Percentiles rank a stretch among this genome's conserved stretches.
phyloP scores from a whole-genome alignment of 2,329 filamentous ascomycete species.

The Exophiala phaeomuriformis region DNA sequence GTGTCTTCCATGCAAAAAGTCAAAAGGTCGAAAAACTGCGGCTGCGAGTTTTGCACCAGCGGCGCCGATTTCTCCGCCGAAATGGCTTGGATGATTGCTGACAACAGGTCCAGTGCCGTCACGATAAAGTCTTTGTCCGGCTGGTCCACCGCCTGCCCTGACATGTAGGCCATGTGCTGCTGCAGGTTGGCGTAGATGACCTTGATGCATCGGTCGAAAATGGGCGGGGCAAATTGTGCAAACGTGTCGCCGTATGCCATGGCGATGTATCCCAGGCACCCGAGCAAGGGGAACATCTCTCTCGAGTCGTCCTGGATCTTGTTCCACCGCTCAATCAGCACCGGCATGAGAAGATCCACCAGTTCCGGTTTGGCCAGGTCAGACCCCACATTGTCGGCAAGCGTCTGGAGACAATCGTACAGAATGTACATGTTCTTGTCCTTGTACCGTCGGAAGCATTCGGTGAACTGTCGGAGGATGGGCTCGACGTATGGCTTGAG shows the following conservation, averaged over 20 bases:
- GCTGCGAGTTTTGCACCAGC: conserved; percentile 67
- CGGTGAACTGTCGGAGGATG: conserved; percentile 85
- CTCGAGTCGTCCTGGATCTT: conserved; percentile 80
- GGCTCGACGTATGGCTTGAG: conserved; percentile 80
- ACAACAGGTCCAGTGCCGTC: conserved; percentile 86
- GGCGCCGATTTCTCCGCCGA: conserved; percentile 64
- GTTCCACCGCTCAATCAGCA: conserved; percentile 80
- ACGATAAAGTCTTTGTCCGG: conserved; percentile 97
- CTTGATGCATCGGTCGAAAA: conserved; percentile 80
- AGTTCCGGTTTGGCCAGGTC: conserved; percentile 72
- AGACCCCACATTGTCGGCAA: conserved; percentile 83
- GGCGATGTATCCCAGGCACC: conserved; percentile 91
- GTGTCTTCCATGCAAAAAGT: conserved; percentile 87
- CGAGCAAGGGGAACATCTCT: conserved; percentile 90
- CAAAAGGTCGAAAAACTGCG: conserved; percentile 82
- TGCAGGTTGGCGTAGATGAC: conserved; percentile 90
- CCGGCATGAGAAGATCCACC: conserved; percentile 84
- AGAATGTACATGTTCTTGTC: conserved; percentile 98
- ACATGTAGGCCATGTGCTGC: conserved; percentile 62
- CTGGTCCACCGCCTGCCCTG: conserved; percentile 61
- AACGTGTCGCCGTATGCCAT: conserved; percentile 77
- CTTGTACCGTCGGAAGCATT: conserved; percentile 92
- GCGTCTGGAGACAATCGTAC: conserved; percentile 95
- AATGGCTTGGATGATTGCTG: conserved; percentile 86
- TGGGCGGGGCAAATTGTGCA: conserved; percentile 72